Conservation (phyloP, 73 alveolate species). For the Tetrahymena thermophila region DNA sequence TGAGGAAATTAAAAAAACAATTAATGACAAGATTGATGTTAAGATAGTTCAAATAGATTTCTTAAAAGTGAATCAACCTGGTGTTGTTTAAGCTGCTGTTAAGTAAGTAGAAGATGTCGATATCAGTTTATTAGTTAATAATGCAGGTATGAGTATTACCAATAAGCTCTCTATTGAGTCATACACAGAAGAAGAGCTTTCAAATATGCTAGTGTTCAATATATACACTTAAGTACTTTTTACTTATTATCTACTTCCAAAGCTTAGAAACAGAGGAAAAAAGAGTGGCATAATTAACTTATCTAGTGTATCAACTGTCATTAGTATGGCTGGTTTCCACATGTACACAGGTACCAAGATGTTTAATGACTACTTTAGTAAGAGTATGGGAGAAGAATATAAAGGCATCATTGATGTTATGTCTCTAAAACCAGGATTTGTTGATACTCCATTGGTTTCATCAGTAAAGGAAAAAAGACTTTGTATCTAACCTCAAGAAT, state of each 20-base stretch:
- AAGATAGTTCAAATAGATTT: conserved; percentile 8
- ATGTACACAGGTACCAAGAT: conserved; percentile 3
- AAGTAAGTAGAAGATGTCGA: conserved; percentile 47
- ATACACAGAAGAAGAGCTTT: background rate
- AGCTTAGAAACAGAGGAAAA: background rate
- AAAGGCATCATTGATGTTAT: background rate
- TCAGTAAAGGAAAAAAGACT: background rate
- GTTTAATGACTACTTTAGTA: background rate
- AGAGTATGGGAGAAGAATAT: conserved; percentile 2
- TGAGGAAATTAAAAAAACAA: conserved; percentile 15
- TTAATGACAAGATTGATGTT: background rate
- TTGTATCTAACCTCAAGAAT: background rate
- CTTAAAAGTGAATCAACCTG: background rate
- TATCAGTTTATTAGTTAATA: conserved; percentile 65
- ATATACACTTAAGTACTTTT: background rate
- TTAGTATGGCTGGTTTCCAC: background rate
- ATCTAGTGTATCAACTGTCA: background rate
- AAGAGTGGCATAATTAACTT: conserved; percentile 10
- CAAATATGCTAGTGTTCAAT: background rate
- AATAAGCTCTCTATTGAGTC: background rate
- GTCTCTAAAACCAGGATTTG: background rate
- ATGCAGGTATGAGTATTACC: conserved; percentile 50
- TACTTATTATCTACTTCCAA: background rate
- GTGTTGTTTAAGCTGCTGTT: conserved; percentile 6
- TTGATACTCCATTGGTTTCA: background rate